phyloP scores from a whole-genome alignment of 2,329 filamentous ascomycete species.

The Fusarium buharicum region DNA sequence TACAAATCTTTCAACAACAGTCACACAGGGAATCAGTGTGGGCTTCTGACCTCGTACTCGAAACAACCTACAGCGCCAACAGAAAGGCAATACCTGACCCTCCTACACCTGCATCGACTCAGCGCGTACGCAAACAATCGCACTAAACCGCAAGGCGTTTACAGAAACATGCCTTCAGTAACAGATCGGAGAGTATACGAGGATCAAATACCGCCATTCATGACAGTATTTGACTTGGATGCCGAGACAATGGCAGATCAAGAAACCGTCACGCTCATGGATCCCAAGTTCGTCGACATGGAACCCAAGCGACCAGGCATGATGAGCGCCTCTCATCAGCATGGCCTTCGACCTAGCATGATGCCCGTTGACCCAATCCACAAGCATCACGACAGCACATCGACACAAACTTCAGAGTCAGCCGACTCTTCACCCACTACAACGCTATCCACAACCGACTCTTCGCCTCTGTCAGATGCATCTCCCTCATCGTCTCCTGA shows the following conservation, averaged over 20 bases:
- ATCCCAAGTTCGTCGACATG: conserved; percentile 63
- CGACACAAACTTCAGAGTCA: conserved; percentile 81
- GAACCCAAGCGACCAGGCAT: conserved; percentile 54
- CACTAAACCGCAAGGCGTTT: conserved; percentile 8
- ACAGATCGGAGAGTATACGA: conserved; percentile 70
- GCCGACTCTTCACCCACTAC: conserved; percentile 96
- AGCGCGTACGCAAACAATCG: conserved; percentile 9
- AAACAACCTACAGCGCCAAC: conserved; percentile 12
- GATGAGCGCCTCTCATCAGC: conserved; percentile 51
- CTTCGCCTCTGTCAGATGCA: conserved; percentile 86
- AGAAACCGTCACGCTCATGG: conserved; percentile 64
- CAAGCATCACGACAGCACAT: conserved; percentile 80
- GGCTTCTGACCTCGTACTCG: conserved; percentile 17
- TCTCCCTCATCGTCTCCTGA: conserved; percentile 94
- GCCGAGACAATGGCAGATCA: conserved; percentile 64
- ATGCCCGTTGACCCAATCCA: conserved; percentile 64
- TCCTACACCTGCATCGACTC: conserved; percentile 2
- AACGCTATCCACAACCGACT: conserved; percentile 91
- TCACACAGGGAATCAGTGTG: conserved; percentile 39
- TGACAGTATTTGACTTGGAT: conserved; percentile 78
- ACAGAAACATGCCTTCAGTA: conserved; percentile 68
- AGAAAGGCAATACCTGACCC: conserved; percentile 6
- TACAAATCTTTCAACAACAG: conserved; percentile 31
- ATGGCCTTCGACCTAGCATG: conserved; percentile 53
- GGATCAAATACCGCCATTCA: conserved; percentile 79